These are phyloP conservation scores for Pythium aristosporum DNA, from an alignment of 352 stramenopile species.

Conservation along the genomic window DNA sequence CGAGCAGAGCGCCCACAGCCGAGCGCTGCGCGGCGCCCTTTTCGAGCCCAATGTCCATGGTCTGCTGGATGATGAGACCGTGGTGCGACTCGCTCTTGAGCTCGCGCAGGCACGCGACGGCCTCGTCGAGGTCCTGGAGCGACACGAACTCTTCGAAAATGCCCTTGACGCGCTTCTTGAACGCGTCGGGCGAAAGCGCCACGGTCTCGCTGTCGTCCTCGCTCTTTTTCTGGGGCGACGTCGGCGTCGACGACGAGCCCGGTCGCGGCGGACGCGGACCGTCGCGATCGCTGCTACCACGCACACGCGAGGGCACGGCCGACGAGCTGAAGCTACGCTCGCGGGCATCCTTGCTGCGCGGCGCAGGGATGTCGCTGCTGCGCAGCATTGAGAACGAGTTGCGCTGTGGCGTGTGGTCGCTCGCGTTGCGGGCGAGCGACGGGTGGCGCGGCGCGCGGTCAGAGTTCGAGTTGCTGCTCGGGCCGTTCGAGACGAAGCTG, in stretches of 20 bases:
- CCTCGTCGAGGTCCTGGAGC: slow-evolving; percentile 84
- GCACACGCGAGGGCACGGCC: background rate
- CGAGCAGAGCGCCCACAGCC: slow-evolving; percentile 52
- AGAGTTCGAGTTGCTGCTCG: background rate
- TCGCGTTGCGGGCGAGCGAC: slow-evolving; percentile 27
- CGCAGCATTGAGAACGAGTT: slow-evolving; percentile 49
- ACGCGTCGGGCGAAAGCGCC: slow-evolving; percentile 45
- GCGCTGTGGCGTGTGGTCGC: slow-evolving; percentile 16
- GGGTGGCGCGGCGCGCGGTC: slow-evolving; percentile 49
- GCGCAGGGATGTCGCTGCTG: slow-evolving; percentile 9
- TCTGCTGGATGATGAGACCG: slow-evolving; percentile 44
- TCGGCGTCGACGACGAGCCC: slow-evolving; percentile 32
- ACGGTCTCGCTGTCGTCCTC: slow-evolving; percentile 19
- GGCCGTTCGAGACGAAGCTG: slow-evolving; percentile 36
- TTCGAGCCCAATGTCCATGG: slow-evolving; percentile 67
- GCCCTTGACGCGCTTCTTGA: slow-evolving; percentile 86
- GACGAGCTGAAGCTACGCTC: slow-evolving; percentile 36
- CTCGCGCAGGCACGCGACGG: slow-evolving; percentile 47
- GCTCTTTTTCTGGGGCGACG: slow-evolving; percentile 30
- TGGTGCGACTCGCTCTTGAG: slow-evolving; percentile 55
- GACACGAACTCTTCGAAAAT: slow-evolving; percentile 87
- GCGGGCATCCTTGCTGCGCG: slow-evolving; percentile 36
- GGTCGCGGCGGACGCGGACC: slow-evolving; percentile 16
- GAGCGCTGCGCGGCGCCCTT: slow-evolving; percentile 65
- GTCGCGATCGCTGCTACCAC: slow-evolving; percentile 25